Base-by-base conservation (phyloP, 1,284 basidiomycete genomes). In the Trichosporon sp. region DNA sequence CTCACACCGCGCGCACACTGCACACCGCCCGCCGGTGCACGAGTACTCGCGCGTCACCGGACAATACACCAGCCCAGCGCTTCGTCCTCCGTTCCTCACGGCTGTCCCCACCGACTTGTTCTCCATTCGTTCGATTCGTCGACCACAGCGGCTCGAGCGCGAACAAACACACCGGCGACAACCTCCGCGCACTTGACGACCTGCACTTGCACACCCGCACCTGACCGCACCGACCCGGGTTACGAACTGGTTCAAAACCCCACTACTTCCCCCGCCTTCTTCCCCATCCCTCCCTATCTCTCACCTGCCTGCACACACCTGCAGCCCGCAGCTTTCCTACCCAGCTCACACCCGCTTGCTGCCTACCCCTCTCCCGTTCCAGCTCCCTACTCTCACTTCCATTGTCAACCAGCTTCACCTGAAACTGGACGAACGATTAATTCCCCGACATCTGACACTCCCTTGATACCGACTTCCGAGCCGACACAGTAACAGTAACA, bases 401-500 rank as follows among this genome's bases (percentile, higher is more conserved):
- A 54, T 54, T 54, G 51, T 54, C 51, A 19, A 6, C 10, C 19
- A 21, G 8, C 7, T 12, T 21, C 51, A 5, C 10, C 21, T 54
- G 51, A 54, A 26, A 54, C 51, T 54, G 51, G 51, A 54, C 51
- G 51, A 54, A 54, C 51, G 21, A 54, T 54, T 19, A 54, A 26
- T 59, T 59, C 32, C 65, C 35, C 26, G 37, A 51, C 21, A 37
- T 26, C 48, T 32, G 19, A 10, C 40, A 59, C 51, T 40, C 19
- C 37, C 54, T 16, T 8, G 31, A 51, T 16, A 59, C 59, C 71
- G 77, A 67, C 54, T 80, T 81, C 79, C 59, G 31, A 35, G 78
- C 80, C 64, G 73, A 78, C 73, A 81, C 76, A 56, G 80, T 80
- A 71, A 80, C 80, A 14, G 35, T 31, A 63, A 35, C 59, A 35